Evolutionary conservation across 2,329 filamentous ascomycete genomes (phyloP).

Genomic region (Sclerotinia subarctica): DNA sequence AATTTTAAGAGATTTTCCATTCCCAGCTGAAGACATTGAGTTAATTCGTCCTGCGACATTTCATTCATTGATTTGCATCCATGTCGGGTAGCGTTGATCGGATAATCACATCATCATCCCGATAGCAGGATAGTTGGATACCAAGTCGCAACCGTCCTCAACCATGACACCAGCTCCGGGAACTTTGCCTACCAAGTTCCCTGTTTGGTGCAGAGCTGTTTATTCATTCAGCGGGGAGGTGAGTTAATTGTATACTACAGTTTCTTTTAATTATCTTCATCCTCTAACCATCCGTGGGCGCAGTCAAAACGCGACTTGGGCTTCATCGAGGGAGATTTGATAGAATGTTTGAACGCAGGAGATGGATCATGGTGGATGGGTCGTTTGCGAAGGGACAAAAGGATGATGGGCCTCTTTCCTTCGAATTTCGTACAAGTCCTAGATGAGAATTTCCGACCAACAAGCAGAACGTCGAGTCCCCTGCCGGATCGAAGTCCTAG

Average conservation of each 20-base stretch:
- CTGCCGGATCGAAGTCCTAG: slow-evolving; percentile 37
- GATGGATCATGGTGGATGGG: slow-evolving; percentile 99
- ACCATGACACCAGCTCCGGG: slow-evolving; percentile 50
- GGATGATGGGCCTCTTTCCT: slow-evolving; percentile 88
- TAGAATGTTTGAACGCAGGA: slow-evolving; percentile 96
- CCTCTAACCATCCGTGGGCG: slow-evolving; percentile 8
- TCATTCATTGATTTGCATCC: not conserved
- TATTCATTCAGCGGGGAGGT: slow-evolving; percentile 92
- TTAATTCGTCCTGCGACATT: too few species aligned
- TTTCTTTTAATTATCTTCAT: not conserved
- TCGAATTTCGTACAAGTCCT: slow-evolving; percentile 96
- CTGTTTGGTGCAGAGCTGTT: slow-evolving; percentile 86
- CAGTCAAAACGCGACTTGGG: slow-evolving; percentile 89
- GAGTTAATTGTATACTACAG: slow-evolving; percentile 9
- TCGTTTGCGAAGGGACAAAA: slow-evolving; percentile 80
- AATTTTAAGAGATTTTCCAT: too few species aligned
- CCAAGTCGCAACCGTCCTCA: slow-evolving; percentile 9
- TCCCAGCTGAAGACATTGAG: too few species aligned
- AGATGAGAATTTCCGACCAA: slow-evolving; percentile 78
- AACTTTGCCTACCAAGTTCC: slow-evolving; percentile 72
- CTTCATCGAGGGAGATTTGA: slow-evolving; percentile 95
- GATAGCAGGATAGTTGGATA: slow-evolving; percentile 7
- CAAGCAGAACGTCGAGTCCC: slow-evolving; percentile 58
- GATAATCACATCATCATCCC: slow-evolving; percentile 7
- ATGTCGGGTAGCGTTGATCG: slow-evolving; percentile 12